Conservation (phyloP, 2,329 filamentous ascomycete genomes). For the Parascedosporium putredinis region DNA sequence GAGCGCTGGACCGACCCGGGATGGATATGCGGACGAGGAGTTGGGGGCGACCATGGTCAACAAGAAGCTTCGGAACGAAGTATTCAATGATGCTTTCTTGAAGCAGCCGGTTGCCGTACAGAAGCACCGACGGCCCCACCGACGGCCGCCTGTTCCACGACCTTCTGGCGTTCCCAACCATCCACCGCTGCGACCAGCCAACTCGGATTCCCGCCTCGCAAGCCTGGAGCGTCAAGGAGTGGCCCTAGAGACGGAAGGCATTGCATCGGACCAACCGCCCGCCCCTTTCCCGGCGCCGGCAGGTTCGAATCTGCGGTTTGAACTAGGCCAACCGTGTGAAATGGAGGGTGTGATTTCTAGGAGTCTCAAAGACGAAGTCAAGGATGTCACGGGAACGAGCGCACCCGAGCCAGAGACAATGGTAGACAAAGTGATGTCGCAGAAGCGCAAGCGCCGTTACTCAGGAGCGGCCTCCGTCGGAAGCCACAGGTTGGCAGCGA, state of each 20-base stretch:
- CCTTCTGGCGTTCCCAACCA: constrained; percentile 19
- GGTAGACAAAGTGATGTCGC: constrained; percentile 27
- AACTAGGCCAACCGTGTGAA: background rate
- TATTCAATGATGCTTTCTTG: constrained; percentile 84
- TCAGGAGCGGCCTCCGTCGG: constrained; percentile 75
- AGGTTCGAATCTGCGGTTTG: background rate
- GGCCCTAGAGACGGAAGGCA: background rate
- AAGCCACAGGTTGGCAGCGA: constrained; percentile 64
- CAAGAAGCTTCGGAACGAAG: constrained; percentile 75
- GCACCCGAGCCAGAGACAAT: constrained; percentile 52
- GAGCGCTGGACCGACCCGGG: constrained; percentile 23
- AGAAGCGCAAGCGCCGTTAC: constrained; percentile 59
- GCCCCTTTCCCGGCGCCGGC: background rate
- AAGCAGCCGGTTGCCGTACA: constrained; percentile 75
- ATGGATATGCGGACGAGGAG: constrained; percentile 50
- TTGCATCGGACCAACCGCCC: background rate
- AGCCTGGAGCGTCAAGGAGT: background rate
- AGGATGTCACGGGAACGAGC: constrained; percentile 53
- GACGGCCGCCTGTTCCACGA: constrained; percentile 49
- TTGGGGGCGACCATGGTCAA: constrained; percentile 95
- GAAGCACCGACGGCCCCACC: constrained; percentile 61
- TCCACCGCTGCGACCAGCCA: background rate
- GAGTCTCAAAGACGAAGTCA: constrained; percentile 26
- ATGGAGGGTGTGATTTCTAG: background rate
- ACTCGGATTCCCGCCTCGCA: background rate